A percentile compares a stretch with the other conserved stretches of the same genome.
These are phyloP conservation scores for Setaria italica DNA, from an alignment of 202 grass and related monocot species.

Conservation along the genomic window DNA sequence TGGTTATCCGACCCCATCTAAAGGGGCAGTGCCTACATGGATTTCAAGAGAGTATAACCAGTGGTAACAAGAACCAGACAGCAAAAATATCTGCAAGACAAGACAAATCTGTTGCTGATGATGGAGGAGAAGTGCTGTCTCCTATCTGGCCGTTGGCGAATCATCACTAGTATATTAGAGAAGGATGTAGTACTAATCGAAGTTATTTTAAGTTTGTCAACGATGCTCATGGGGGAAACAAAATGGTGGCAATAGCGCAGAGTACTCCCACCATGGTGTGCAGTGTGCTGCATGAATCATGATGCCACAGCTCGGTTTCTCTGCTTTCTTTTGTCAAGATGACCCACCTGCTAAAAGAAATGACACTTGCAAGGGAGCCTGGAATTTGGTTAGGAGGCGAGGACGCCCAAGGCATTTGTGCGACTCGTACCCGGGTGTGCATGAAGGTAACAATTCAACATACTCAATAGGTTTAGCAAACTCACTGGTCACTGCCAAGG, in stretches of 20 bases:
- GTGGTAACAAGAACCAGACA: background rate
- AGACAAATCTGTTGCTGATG: background rate
- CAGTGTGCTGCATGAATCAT: conserved; percentile 31
- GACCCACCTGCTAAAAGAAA: background rate
- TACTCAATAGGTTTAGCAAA: background rate
- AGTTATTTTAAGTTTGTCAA: conserved; percentile 1
- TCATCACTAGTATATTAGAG: background rate
- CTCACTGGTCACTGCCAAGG: no score
- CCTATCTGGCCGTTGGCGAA: background rate
- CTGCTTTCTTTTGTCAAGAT: background rate
- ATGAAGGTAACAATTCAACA: background rate
- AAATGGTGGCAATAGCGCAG: background rate
- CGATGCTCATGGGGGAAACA: background rate
- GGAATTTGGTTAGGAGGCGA: background rate
- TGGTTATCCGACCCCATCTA: background rate
- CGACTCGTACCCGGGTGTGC: background rate
- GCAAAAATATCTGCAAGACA: background rate
- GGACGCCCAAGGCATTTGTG: background rate
- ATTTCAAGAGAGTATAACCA: background rate
- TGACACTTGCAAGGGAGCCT: background rate
- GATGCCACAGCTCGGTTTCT: background rate
- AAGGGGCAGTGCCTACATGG: background rate
- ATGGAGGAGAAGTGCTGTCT: background rate
- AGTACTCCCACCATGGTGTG: background rate
- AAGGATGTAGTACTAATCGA: background rate